Conservation (phyloP, 768 basidiomycete species). For the Calocera viscosa region DNA sequence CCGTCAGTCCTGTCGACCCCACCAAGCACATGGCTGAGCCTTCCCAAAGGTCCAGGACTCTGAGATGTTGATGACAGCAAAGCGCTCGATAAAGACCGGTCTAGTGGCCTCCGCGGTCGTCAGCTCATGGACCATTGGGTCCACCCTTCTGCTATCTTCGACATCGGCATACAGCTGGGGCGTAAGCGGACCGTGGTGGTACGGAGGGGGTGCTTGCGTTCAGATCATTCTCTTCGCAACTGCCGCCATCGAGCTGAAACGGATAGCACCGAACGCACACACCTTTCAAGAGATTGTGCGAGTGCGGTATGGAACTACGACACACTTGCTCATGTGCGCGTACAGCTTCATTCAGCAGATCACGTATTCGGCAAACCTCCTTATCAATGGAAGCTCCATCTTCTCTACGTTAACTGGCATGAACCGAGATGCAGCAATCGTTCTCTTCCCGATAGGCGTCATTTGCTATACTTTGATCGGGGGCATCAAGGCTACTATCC, state of each 20-base stretch:
- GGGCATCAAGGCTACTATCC: conserved; percentile 28
- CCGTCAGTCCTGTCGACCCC: no score
- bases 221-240: conserved; percentile 40
- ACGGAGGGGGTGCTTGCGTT: conserved; percentile 27
- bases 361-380: no score
- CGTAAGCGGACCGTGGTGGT: conserved; percentile 13
- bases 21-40: conserved; percentile 37
- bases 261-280: conserved; percentile 46
- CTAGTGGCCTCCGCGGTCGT: conserved; percentile 30
- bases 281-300: conserved; percentile 47
- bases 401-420: conserved; percentile 38
- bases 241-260: conserved; percentile 36
- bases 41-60: conserved; percentile 41
- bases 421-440: conserved; percentile 35
- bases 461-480: conserved; percentile 31
- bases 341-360: no score
- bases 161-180: conserved; percentile 42
- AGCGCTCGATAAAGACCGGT: conserved; percentile 26
- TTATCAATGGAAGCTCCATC: conserved; percentile 38
- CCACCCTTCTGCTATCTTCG: conserved; percentile 42
- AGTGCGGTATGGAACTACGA: conserved; percentile 39
- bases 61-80: no score
- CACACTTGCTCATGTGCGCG: no score
- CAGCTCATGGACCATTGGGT: conserved; percentile 34
- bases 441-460: conserved; percentile 36